phyloP scores from a whole-genome alignment of 345 rosid species.

The Camelina hispida region DNA sequence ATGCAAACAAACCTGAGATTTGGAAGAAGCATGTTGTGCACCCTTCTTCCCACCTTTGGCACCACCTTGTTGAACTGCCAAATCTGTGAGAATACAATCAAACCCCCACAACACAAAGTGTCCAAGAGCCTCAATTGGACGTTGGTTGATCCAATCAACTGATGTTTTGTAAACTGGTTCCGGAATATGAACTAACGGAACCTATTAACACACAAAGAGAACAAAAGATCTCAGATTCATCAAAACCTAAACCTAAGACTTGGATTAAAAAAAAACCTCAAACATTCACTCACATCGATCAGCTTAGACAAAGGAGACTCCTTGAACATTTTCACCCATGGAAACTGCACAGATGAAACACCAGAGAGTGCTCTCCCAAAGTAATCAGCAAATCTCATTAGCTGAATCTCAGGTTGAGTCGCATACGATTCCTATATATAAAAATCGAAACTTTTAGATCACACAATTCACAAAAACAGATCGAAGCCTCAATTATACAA shows the following conservation, averaged over 20 bases:
- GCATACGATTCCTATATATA: slow-evolving; percentile 54
- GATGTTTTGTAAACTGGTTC: slow-evolving; percentile 71
- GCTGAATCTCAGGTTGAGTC: slow-evolving; percentile 62
- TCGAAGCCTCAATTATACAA: slow-evolving; percentile 11
- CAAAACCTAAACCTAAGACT: background rate
- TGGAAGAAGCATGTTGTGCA: slow-evolving; percentile 58
- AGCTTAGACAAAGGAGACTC: slow-evolving; percentile 60
- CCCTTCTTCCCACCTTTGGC: slow-evolving; percentile 66
- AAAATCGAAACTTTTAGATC: slow-evolving; percentile 18
- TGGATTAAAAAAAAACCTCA: background rate
- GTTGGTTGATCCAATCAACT: slow-evolving; percentile 72
- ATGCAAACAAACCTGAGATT: slow-evolving; percentile 55
- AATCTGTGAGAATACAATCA: slow-evolving; percentile 66
- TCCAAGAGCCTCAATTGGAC: slow-evolving; percentile 61
- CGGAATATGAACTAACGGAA: slow-evolving; percentile 67
- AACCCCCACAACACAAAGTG: slow-evolving; percentile 67
- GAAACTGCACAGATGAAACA: slow-evolving; percentile 62
- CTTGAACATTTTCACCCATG: slow-evolving; percentile 67
- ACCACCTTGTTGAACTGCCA: slow-evolving; percentile 55
- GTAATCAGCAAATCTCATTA: slow-evolving; percentile 73
- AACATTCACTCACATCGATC: slow-evolving; percentile 56
- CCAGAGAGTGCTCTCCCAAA: slow-evolving; percentile 65
- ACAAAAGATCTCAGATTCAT: background rate
- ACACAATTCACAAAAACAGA: background rate
- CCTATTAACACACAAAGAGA: slow-evolving; percentile 43